A percentile compares a stretch with the other conserved stretches of the same genome.
Evolutionary conservation across 169 alveolate genomes (phyloP).

Genomic region (Plasmodium adleri): DNA sequence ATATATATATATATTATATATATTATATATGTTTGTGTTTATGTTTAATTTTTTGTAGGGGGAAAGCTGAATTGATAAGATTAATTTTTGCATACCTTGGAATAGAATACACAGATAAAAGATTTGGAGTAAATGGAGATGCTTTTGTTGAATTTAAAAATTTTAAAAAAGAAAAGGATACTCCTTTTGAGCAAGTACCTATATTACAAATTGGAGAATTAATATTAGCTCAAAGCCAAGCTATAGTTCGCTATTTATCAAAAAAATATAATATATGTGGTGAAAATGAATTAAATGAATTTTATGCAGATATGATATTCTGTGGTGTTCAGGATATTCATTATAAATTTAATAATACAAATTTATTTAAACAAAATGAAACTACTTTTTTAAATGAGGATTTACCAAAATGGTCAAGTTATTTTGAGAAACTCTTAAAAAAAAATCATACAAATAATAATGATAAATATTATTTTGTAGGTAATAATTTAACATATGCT

Average conservation of each 20-base stretch:
- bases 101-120: conserved; percentile 44
- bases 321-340: conserved; percentile 76
- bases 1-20: too few relatives aligned
- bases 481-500: conserved; percentile 66
- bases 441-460: conserved; percentile 24
- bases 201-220: conserved; percentile 36
- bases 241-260: conserved; percentile 68
- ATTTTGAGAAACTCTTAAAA: conserved; percentile 56
- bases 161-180: conserved; percentile 69
- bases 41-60: conserved; percentile 14
- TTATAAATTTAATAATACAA: conserved; percentile 70
- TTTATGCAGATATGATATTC: conserved; percentile 68
- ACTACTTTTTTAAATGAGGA: conserved; percentile 71
- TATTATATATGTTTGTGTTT: too few relatives aligned
- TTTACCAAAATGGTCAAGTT: conserved; percentile 68
- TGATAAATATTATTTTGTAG: conserved; percentile 33
- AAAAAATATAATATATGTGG: conserved; percentile 67
- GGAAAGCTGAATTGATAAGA: conserved; percentile 62
- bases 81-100: conserved; percentile 58
- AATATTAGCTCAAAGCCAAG: conserved; percentile 67
- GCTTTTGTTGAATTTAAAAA: conserved; percentile 66
- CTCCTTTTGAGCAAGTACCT: conserved; percentile 67
- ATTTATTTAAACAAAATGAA: conserved; percentile 72
- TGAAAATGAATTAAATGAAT: conserved; percentile 49
- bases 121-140: conserved; percentile 69